Base-by-base conservation (phyloP, 1,284 basidiomycete species). In the Taiwanofungus camphoratus region DNA sequence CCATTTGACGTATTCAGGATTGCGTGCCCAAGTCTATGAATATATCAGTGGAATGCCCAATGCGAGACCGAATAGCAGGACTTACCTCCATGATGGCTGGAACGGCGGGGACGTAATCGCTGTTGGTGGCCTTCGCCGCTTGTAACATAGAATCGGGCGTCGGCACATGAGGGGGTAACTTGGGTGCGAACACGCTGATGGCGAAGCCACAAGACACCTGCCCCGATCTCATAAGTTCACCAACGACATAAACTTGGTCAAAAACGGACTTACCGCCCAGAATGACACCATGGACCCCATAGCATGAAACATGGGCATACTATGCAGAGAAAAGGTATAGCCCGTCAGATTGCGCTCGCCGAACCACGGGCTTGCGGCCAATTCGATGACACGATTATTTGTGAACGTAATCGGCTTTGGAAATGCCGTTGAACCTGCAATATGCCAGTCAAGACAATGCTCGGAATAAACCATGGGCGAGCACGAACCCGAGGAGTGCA, bases 401-500 rank as follows among this genome's bases (percentile, higher is more conserved):
- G 45, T 50, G 15, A 29, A 40, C 3, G 33, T 31, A 19, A 52
- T 46, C 4, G 48, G 50, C 21, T 52, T 52, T 21, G 50, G 50
- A 24, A 45, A 47, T 5, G 50, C 35, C 13, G 48, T 47, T 4
- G 50, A 50, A 8, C 50, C 50, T 52, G 29, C 6, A 6, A 29
- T n/a, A 12, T 2, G 5, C 24, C 12, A n/a, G 22, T 27, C 19
- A 20, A 5, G 20, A n/a, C n/a, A n/a, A 16, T 4, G n/a, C 19
- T 4, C 19, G 12, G 18, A 9, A 19, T 19, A 11, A 39, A 26
- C 13, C 12, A 20, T 5, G 15, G 18, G 26, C 18, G 3, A 31
- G 2, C n/a, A 52, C 57, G 18, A 34, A 64, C 62, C 63, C 7
- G 63, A 64, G 13, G 63, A 63, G 41, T 65, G 63, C 32, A 63